Evolutionary conservation across 345 rosid species (phyloP).

Genomic region (Eucalyptus camaldulensis): DNA sequence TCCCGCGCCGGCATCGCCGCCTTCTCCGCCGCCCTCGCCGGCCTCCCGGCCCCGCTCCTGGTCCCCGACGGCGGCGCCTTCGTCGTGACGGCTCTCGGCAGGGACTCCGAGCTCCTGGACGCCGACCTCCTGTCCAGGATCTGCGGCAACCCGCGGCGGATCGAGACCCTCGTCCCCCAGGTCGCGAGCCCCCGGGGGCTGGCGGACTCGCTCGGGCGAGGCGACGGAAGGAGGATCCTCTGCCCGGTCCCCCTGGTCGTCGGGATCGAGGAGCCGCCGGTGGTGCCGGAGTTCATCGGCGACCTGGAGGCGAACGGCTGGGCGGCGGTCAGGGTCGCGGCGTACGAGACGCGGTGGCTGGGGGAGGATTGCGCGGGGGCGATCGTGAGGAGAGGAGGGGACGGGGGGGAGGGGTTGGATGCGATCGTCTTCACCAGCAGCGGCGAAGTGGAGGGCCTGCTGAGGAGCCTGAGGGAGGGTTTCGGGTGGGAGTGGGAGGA

Average conservation of each 20-base stretch:
- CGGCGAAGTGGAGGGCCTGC: slow-evolving; percentile 45
- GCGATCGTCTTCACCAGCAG: slow-evolving; percentile 39
- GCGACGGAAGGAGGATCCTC: slow-evolving; percentile 23
- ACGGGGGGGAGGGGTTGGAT: background rate
- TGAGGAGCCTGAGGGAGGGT: slow-evolving; percentile 26
- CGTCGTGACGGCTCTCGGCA: slow-evolving; percentile 33
- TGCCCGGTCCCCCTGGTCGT: slow-evolving; percentile 40
- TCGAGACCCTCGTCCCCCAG: slow-evolving; percentile 18
- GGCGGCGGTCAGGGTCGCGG: slow-evolving; percentile 30
- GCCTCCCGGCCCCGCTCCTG: slow-evolving; percentile 10
- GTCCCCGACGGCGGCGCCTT: slow-evolving; percentile 7
- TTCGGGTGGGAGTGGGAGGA: slow-evolving; percentile 39
- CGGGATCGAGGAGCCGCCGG: slow-evolving; percentile 47
- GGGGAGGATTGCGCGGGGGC: slow-evolving; percentile 26
- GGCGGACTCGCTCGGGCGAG: slow-evolving; percentile 23
- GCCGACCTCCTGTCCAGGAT: slow-evolving; percentile 9
- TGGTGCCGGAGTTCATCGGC: slow-evolving; percentile 29
- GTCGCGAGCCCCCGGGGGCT: slow-evolving; percentile 28
- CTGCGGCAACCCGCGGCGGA: background rate
- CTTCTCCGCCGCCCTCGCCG: slow-evolving; percentile 6
- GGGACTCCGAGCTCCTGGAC: slow-evolving; percentile 32
- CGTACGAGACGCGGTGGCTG: slow-evolving; percentile 54
- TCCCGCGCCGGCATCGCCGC: slow-evolving; percentile 43
- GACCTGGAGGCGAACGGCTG: slow-evolving; percentile 26
- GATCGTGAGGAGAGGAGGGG: slow-evolving; percentile 6